Percentiles rank a stretch among this genome's conserved stretches.
Conservation (phyloP, 2,329 filamentous ascomycete species). For the Aspergillus pseudoterreus region DNA sequence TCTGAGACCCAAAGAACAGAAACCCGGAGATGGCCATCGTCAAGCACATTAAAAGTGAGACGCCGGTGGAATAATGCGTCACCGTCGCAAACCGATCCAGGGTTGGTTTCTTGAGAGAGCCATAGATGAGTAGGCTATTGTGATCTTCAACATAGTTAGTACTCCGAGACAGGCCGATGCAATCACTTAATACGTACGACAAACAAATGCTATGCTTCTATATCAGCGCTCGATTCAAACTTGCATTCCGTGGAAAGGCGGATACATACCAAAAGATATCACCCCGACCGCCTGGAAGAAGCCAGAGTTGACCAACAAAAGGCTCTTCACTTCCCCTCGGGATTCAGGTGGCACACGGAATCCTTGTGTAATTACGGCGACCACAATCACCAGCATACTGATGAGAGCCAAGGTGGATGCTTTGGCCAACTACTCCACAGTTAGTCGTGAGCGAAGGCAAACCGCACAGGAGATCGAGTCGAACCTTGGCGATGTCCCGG, state of each 20-base stretch:
- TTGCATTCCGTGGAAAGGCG: not conserved
- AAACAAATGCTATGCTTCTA: slow-evolving; percentile 56
- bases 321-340: slow-evolving; percentile 66
- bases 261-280: slow-evolving; percentile 80
- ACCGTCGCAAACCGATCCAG: slow-evolving; percentile 91
- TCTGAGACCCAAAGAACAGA: slow-evolving; percentile 87
- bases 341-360: slow-evolving; percentile 67
- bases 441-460: slow-evolving; percentile 26
- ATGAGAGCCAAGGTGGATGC: slow-evolving; percentile 89
- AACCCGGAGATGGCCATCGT: slow-evolving; percentile 85
- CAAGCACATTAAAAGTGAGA: slow-evolving; percentile 90
- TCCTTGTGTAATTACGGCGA: slow-evolving; percentile 83
- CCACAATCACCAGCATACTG: slow-evolving; percentile 86
- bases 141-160: slow-evolving; percentile 57
- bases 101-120: slow-evolving; percentile 87
- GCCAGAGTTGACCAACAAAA: slow-evolving; percentile 76
- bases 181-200: slow-evolving; percentile 45
- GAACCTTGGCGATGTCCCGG: slow-evolving; percentile 91
- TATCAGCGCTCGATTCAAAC: slow-evolving; percentile 27
- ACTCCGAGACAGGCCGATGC: not conserved
- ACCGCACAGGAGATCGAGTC: slow-evolving; percentile 15
- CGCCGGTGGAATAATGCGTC: slow-evolving; percentile 86
- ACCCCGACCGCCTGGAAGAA: slow-evolving; percentile 96
- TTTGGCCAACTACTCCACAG: slow-evolving; percentile 70
- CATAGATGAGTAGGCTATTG: slow-evolving; percentile 96